Conservation (phyloP, 371 early-diverging fungal species). For the Rhizomucor miehei region DNA sequence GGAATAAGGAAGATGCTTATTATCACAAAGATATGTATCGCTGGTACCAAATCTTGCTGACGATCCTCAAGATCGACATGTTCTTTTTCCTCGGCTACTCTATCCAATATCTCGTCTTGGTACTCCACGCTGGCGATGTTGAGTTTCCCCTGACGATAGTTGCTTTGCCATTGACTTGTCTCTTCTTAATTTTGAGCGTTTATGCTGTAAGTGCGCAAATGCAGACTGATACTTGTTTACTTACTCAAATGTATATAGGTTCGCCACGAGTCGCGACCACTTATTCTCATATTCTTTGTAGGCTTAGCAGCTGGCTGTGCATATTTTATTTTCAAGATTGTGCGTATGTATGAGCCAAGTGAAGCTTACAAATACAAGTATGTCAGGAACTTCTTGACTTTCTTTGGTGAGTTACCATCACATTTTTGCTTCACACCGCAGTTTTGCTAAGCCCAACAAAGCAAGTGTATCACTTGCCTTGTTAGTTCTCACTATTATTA, state of each 20-base stretch:
- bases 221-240: not conserved
- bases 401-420: slow-evolving; percentile 65
- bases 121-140: slow-evolving; percentile 59
- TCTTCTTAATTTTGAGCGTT: slow-evolving; percentile 71
- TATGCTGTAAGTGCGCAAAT: slow-evolving; percentile 58
- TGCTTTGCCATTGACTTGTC: slow-evolving; percentile 73
- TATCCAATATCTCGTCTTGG: slow-evolving; percentile 83
- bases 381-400: slow-evolving; percentile 77
- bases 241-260: slow-evolving; percentile 21
- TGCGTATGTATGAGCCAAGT: slow-evolving; percentile 70
- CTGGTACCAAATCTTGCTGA: slow-evolving; percentile 81
- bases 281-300: slow-evolving; percentile 67
- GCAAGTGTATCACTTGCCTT: slow-evolving; percentile 67
- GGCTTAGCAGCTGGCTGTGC: slow-evolving; percentile 68
- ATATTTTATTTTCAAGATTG: slow-evolving; percentile 86
- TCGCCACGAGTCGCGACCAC: slow-evolving; percentile 36
- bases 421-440: not conserved
- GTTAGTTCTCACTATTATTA: slow-evolving; percentile 66
- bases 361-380: slow-evolving; percentile 59
- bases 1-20: not conserved
- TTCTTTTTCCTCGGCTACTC: slow-evolving; percentile 88
- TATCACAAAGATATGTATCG: slow-evolving; percentile 63
- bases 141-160: slow-evolving; percentile 86
- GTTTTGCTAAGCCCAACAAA: slow-evolving; percentile 12
- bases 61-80: slow-evolving; percentile 84